phyloP scores from a whole-genome alignment of 2,329 filamentous ascomycete species.

The Aureobasidium zeae region DNA sequence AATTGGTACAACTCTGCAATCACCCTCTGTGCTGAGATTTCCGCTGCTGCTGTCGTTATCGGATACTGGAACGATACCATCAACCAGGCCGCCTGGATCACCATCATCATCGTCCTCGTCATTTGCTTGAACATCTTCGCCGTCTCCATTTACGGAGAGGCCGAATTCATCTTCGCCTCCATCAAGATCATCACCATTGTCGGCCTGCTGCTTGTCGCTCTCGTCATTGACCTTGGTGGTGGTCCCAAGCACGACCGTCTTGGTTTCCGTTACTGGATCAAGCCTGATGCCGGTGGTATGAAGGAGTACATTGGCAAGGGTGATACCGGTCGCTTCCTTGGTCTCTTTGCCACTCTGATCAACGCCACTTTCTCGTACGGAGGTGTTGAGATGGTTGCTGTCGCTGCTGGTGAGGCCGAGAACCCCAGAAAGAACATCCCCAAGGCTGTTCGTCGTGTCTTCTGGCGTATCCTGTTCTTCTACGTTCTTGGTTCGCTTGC shows the following conservation, averaged over 20 bases:
- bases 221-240: slow-evolving; percentile 55
- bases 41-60: slow-evolving; percentile 56
- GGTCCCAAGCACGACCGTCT: slow-evolving; percentile 48
- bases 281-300: slow-evolving; percentile 16
- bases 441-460: slow-evolving; percentile 46
- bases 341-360: slow-evolving; percentile 46
- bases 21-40: slow-evolving; percentile 49
- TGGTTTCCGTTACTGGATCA: slow-evolving; percentile 58
- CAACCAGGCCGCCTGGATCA: slow-evolving; percentile 38
- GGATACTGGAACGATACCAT: slow-evolving; percentile 44
- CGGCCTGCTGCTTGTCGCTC: slow-evolving; percentile 31
- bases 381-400: slow-evolving; percentile 46
- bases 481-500: slow-evolving; percentile 49
- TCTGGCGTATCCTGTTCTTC: slow-evolving; percentile 48
- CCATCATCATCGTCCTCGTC: slow-evolving; percentile 52
- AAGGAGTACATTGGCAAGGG: slow-evolving; percentile 54
- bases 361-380: slow-evolving; percentile 44
- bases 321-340: slow-evolving; percentile 53
- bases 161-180: slow-evolving; percentile 44
- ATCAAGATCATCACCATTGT: slow-evolving; percentile 44
- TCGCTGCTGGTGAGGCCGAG: slow-evolving; percentile 47
- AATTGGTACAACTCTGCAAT: slow-evolving; percentile 43
- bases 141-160: slow-evolving; percentile 40
- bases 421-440: slow-evolving; percentile 47
- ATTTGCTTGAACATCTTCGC: slow-evolving; percentile 54